phyloP scores from a whole-genome alignment of 192 early-diverging fungal genomes.

The Lobosporangium transversale region DNA sequence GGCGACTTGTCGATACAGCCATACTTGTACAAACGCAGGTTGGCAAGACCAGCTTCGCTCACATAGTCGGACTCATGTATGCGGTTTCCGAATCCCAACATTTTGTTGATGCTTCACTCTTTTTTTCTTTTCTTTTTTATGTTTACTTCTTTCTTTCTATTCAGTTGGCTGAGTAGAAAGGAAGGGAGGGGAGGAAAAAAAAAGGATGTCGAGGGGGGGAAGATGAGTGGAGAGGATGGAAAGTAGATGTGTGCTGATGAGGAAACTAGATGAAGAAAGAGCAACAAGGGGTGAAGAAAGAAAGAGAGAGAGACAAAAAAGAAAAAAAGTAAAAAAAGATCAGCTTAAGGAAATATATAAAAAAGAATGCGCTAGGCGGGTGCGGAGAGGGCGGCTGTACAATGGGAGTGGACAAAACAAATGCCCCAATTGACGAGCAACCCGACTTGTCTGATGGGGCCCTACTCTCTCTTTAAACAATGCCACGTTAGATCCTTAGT shows the following conservation, averaged over 20 bases:
- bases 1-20: slow-evolving; percentile 84
- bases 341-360: not conserved
- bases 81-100: slow-evolving; percentile 54
- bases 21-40: slow-evolving; percentile 84
- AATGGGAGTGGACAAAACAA: too few species aligned
- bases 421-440: slow-evolving; percentile 3
- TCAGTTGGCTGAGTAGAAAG: not conserved
- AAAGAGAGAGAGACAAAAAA: slow-evolving; percentile 4
- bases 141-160: not conserved
- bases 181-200: not conserved
- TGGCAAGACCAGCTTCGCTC: slow-evolving; percentile 71
- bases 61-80: slow-evolving; percentile 68
- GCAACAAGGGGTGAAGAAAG: slow-evolving; percentile 7
- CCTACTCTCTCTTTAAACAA: not conserved
- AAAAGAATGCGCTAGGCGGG: not conserved
- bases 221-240: not conserved
- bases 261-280: not conserved
- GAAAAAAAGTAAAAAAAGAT: slow-evolving; percentile 20
- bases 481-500: too few species aligned
- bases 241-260: too few species aligned
- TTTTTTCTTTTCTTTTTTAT: not conserved
- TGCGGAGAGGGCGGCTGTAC: not conserved
- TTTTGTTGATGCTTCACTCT: not conserved
- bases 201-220: not conserved
- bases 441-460: not conserved